These are phyloP conservation scores for Barbarea vulgaris DNA, from an alignment of 345 rosid genomes.

Conservation along the genomic window DNA sequence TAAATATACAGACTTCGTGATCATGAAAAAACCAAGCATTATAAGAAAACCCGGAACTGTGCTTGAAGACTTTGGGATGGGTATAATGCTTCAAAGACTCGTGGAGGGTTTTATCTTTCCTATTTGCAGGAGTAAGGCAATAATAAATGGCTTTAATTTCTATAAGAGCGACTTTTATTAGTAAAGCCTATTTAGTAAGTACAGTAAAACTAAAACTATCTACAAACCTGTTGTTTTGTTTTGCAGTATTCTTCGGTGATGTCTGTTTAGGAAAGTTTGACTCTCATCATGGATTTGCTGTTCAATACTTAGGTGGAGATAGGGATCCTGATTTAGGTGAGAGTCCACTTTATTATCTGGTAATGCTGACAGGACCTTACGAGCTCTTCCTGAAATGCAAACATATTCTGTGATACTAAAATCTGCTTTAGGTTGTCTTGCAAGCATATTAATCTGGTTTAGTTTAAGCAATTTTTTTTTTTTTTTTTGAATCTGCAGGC, in stretches of 20 bases:
- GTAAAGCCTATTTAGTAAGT: not conserved
- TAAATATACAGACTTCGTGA: constrained; percentile 47
- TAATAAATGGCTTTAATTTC: not conserved
- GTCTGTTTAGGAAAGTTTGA: constrained; percentile 70
- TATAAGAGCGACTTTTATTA: no score
- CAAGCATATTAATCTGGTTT: not conserved
- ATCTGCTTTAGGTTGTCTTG: not conserved
- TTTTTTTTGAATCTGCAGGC: constrained; percentile 44
- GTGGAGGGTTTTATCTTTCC: constrained; percentile 67
- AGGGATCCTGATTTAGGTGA: constrained; percentile 75
- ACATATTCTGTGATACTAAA: not conserved
- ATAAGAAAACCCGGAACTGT: constrained; percentile 71
- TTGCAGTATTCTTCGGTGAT: constrained; percentile 80
- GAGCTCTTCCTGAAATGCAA: not conserved
- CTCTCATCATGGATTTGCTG: constrained; percentile 85
- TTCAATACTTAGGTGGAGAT: constrained; percentile 63
- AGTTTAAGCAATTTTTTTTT: not conserved
- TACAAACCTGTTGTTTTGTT: not conserved
- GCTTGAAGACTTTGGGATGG: constrained; percentile 84
- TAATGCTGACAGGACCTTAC: not conserved
- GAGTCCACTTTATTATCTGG: constrained; percentile 31
- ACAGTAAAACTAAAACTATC: not conserved
- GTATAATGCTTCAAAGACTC: constrained; percentile 63
- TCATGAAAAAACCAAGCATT: constrained; percentile 69
- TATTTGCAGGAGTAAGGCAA: constrained; percentile 53